Base-by-base conservation (phyloP, 169 alveolate species). In the Cryptosporidium andersoni region DNA sequence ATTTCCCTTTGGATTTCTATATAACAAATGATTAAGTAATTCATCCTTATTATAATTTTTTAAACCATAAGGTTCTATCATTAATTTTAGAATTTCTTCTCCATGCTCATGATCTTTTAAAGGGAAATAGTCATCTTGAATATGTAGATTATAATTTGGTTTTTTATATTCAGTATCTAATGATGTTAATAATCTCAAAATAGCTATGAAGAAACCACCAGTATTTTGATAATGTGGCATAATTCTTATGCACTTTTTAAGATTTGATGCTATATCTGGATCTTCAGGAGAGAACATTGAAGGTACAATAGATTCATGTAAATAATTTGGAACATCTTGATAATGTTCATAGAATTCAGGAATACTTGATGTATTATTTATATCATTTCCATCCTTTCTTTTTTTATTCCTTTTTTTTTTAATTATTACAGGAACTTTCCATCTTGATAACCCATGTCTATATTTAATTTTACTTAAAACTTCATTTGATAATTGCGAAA, bases 221-320 rank as follows among this genome's bases (percentile, higher is more conserved):
- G 99, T 95, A 82, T 96, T 94, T 88, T 93, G 85, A 85, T 94
- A 96, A 82, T 95, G 96, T 11, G 99, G 98, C 37, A 94, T 80
- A 49, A 95, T 92, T 64, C 99, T 91, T 80, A 94, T 89, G 63
- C 98, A 94, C 47, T 91, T 90, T 63, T 65, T 91, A 16, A 92
- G 92, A 43, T 89, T 92, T 51, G 89, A 65, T 52, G 16, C 60
- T 14, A 74, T 74, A 43, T 58, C 39, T 5, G n/a, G 60, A 37
- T 88, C 82, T 11, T 81, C 92, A 11, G 95, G 91, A 52, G 94
- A 94, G 88, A 91, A 64, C 94, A 90, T 62, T 81, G 37, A 89
- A 64, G 85, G 85, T 47, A 81, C 92, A 39, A 64, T 82, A 34
- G 88, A 66, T 64, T 81, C 88, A 47, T 80, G 80, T 42, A 88